phyloP scores from a whole-genome alignment of 176 grass and related monocot species.

The Neostapfia colusana region DNA sequence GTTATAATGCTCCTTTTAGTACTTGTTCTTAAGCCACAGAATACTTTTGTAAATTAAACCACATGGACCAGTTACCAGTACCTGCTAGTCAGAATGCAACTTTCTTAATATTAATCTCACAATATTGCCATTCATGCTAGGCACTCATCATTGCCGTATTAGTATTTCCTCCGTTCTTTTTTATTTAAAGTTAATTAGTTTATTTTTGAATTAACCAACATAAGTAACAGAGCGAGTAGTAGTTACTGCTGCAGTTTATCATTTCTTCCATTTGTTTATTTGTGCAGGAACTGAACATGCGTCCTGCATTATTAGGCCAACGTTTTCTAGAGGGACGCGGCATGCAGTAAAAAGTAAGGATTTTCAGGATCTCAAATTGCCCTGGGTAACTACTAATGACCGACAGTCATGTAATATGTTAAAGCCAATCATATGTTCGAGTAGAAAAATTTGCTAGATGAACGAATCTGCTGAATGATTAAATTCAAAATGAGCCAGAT shows the following conservation, averaged over 20 bases:
- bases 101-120: not conserved
- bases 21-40: too few species aligned
- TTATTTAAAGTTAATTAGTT: too few species aligned
- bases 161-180: too few species aligned
- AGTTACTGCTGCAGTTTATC: not conserved
- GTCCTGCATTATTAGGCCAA: not conserved
- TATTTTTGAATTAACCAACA: too few species aligned
- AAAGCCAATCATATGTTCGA: not conserved
- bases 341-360: not conserved
- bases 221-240: too few species aligned
- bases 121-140: not conserved
- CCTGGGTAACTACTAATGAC: not conserved
- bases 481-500: not conserved
- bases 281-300: not conserved
- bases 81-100: constrained; percentile 6
- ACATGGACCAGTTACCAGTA: not conserved
- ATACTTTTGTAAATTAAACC: too few species aligned
- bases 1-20: too few species aligned
- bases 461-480: not conserved
- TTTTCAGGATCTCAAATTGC: not conserved
- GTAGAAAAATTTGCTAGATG: not conserved
- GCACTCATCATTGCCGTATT: not conserved
- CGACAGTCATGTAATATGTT: not conserved
- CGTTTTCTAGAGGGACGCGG: not conserved
- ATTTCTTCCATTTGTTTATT: not conserved